A percentile compares a stretch with the other conserved stretches of the same genome.
phyloP scores from a whole-genome alignment of 768 basidiomycete genomes.

The Tubosaeta sp. region DNA sequence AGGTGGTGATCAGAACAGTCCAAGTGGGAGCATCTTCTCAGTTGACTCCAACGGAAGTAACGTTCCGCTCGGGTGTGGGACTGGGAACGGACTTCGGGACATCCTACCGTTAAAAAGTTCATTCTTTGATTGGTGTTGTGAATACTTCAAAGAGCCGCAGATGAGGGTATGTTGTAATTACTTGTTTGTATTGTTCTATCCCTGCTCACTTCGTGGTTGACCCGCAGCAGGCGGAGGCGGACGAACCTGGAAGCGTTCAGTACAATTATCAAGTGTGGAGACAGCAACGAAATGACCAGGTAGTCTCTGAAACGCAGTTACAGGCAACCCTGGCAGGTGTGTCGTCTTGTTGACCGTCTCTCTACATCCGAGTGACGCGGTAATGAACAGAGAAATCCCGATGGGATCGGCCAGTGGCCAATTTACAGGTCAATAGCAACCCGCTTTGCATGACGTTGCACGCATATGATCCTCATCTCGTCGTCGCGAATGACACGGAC shows the following conservation, averaged over 20 bases:
- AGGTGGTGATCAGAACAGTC: conserved; percentile 52
- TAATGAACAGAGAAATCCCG: conserved; percentile 46
- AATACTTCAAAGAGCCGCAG: conserved; percentile 98
- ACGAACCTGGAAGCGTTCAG: conserved; percentile 90
- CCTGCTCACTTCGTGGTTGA: conserved; percentile 11
- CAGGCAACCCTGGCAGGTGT: conserved; percentile 75
- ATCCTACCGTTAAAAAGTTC: conserved; percentile 85
- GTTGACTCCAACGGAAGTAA: conserved; percentile 65
- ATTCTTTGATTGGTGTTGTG: conserved; percentile 94
- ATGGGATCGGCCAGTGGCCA: conserved; percentile 74
- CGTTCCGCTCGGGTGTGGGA: conserved; percentile 73
- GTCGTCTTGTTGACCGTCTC: conserved; percentile 31
- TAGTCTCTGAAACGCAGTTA: conserved; percentile 61
- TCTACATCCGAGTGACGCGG: neutral
- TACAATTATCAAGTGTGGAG: conserved; percentile 97
- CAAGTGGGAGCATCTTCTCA: conserved; percentile 74
- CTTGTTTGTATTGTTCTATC: neutral
- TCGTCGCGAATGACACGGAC: conserved; percentile 81
- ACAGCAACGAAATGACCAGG: conserved; percentile 82
- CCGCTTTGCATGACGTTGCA: conserved; percentile 85
- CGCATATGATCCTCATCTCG: conserved; percentile 85
- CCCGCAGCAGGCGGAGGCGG: conserved; percentile 84
- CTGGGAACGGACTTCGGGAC: conserved; percentile 77
- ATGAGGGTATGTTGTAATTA: conserved; percentile 82
- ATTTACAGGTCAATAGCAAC: conserved; percentile 52